Evolutionary conservation across 495 filamentous ascomycete genomes (phyloP), one percentile per base, ranked within the genome.

Genomic region (Neurospora sp.): DNA sequence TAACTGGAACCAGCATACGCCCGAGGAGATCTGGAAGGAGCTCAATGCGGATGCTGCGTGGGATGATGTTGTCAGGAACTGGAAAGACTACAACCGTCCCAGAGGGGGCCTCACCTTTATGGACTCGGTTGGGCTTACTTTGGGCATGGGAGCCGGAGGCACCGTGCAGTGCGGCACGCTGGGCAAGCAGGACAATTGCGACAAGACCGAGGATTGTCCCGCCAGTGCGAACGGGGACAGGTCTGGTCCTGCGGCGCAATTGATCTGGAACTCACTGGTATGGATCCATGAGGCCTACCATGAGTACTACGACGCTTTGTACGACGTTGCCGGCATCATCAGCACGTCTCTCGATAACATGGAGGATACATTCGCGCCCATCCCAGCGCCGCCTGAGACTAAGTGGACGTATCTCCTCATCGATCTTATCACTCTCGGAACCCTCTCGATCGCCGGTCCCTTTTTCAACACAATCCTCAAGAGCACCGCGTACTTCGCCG

Each of bases 61-160:
- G 75, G 11, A 16, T 3, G 73, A 78, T 23, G 71, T 72, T 5
- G 48, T 80, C 35, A 76, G 69, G 69, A 71, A 75, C 12, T 77
- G 72, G 73, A 54, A 71, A 18, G 16, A 59, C n/a, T 20, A 62
- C 7, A 39, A 75, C 14, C 69, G 62, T 23, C 23, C 12, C 46
- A 35, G 41, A 35, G 91, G 91, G 11, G 54, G 12, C 12, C 1
- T 72, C 0, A 90, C 90, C 0, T 93, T 96, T 75, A 81, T 94
- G 6, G 93, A 92, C 77, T 87, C 90, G 7, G 89, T 96, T 74
- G 85, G 88, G 8, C 92, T 93, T 71, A 76, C 74, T 5, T 27
- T 76, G 9, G 18, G 39, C n/a, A 46, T 74, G 12, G n/a, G 70
- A 23, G 35, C 0, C 8, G 38, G 40, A 70, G 69, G 48, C 9